Base-by-base conservation (phyloP, 768 basidiomycete species). In the Pisolithus marmoratus region DNA sequence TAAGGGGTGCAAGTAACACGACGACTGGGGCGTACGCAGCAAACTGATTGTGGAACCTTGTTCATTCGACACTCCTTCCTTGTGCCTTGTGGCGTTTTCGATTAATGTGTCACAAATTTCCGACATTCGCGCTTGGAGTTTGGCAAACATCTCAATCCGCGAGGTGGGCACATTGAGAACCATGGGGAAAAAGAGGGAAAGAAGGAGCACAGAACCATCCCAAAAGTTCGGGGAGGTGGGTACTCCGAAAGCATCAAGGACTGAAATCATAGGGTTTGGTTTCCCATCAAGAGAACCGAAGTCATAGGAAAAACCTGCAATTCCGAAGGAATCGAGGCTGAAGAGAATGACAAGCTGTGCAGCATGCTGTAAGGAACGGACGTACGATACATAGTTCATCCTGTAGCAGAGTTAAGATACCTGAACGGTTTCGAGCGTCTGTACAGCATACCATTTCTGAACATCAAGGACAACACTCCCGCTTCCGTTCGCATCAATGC, bases 221-320 rank as follows among this genome's bases (percentile, higher is more conserved):
- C 12, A 34, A 5, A 57, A 53, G n/a, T 67, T 67, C 44, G 73
- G 27, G 5, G 65, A 40, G 5, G 66, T 63, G 5, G 48, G 59
- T 15, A 55, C 53, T 3, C 23, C 34, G 46, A 75, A 70, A 0
- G 66, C 60, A 15, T 74, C 72, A 26, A 79, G 76, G 2, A 70
- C 66, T 5, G 73, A 67, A 2, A 71, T 66, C 17, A 82, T 69
- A 2, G 67, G 55, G 4, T 76, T 68, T 26, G 60, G 62, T 50
- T 76, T 72, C 5, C 81, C 81, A 14, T 78, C 73, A 5, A 83
- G 68, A 0, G 77, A 63, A 14, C 74, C 73, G 54, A 84, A 84
- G 58, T 81, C 70, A 56, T 83, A 76, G 5, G 77, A 76, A 51
- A 83, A 84, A 0, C 81, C 80, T 7, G 79, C 80, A 31, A 83